These are phyloP conservation scores for Lachnellula hyalina DNA, from an alignment of 2,329 filamentous ascomycete genomes.

Conservation along the genomic window DNA sequence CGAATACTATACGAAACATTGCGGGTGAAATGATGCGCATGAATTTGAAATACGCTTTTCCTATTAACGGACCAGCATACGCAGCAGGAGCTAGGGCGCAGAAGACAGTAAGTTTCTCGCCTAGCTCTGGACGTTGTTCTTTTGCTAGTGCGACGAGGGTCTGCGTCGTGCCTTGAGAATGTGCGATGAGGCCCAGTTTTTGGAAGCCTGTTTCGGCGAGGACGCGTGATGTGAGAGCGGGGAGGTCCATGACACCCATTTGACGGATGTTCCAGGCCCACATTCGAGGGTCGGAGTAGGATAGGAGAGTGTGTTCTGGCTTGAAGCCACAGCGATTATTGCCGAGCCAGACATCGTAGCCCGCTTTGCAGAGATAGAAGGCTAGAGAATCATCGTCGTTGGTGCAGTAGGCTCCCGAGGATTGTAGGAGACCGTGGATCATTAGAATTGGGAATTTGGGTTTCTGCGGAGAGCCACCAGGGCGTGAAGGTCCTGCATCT, in stretches of 20 bases:
- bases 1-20: conserved; percentile 78
- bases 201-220: conserved; percentile 76
- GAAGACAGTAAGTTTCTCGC: conserved; percentile 78
- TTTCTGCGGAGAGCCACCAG: conserved; percentile 29
- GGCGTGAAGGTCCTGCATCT: conserved; percentile 34
- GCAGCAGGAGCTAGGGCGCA: conserved; percentile 87
- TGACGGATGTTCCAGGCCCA: conserved; percentile 96
- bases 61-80: conserved; percentile 81
- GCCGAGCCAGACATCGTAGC: conserved; percentile 92
- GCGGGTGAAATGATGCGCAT: conserved; percentile 73
- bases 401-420: conserved; percentile 79
- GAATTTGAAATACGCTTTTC: conserved; percentile 87
- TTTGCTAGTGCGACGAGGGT: conserved; percentile 84
- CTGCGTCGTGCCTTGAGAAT: conserved; percentile 89
- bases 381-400: conserved; percentile 87
- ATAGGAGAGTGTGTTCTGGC: conserved; percentile 67
- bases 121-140: conserved; percentile 80
- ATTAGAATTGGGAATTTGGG: conserved; percentile 75
- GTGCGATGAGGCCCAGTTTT: conserved; percentile 77
- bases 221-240: conserved; percentile 74
- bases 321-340: conserved; percentile 87
- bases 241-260: conserved; percentile 85
- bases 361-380: conserved; percentile 86
- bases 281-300: conserved; percentile 77
- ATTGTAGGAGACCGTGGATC: conserved; percentile 85